Conservation (phyloP, 805 yeast genomes). For the Myxozyma monticola region DNA sequence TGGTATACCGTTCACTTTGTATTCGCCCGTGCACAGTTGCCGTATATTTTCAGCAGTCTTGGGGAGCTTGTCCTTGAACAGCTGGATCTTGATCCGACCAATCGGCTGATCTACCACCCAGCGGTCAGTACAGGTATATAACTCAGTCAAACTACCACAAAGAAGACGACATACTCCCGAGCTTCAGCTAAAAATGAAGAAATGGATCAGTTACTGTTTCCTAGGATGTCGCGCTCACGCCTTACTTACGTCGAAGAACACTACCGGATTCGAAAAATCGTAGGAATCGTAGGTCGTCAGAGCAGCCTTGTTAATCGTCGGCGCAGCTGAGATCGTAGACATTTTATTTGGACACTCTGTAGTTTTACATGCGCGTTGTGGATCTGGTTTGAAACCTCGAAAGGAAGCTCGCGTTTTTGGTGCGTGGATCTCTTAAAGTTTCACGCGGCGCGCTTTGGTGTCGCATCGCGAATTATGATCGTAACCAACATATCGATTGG, state of each 20-base stretch:
- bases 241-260: constrained; percentile 45
- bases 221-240: neutral
- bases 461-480: too few relatives aligned
- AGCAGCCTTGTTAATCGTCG: constrained; percentile 6
- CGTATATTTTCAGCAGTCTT: constrained; percentile 53
- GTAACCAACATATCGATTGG: too few relatives aligned
- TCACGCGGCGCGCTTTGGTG: too few relatives aligned
- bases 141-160: neutral
- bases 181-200: neutral
- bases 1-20: constrained; percentile 42
- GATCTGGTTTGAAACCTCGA: too few relatives aligned
- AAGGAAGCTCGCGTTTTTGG: too few relatives aligned
- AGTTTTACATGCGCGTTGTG: too few relatives aligned
- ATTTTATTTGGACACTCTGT: too few relatives aligned
- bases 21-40: constrained; percentile 55
- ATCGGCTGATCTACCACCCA: constrained; percentile 34
- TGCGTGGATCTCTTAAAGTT: too few relatives aligned
- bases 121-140: neutral
- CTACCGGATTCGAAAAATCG: constrained; percentile 40
- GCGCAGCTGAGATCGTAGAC: constrained; percentile 13
- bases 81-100: constrained; percentile 50
- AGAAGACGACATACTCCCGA: neutral
- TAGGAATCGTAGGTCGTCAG: constrained; percentile 1
- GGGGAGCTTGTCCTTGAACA: constrained; percentile 46
- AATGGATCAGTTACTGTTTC: neutral